Evolutionary conservation across 1,284 basidiomycete species (phyloP).

Genomic region (Xerocomus nothofagi): DNA sequence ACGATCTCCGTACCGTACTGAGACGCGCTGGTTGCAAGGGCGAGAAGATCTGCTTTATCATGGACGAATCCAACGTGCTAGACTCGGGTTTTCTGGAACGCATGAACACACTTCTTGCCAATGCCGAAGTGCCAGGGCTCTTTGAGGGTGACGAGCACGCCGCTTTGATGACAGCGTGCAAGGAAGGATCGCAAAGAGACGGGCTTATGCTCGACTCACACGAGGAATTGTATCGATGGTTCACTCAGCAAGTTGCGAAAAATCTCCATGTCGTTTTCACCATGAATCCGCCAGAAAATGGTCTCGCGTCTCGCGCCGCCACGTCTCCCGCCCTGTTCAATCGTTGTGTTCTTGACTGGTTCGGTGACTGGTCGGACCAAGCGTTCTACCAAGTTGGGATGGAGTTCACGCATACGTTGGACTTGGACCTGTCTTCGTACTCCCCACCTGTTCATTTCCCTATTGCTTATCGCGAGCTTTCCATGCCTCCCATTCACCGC

Average conservation of each 20-base stretch:
- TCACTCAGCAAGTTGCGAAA: constrained; percentile 94
- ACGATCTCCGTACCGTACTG: constrained; percentile 92
- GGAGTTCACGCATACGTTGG: constrained; percentile 91
- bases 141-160: constrained; percentile 99
- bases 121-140: constrained; percentile 98
- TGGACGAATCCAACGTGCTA: constrained; percentile 99
- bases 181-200: constrained; percentile 97
- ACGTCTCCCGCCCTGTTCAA: constrained; percentile 98
- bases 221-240: constrained; percentile 97
- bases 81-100: constrained; percentile 98
- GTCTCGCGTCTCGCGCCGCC: constrained; percentile 91
- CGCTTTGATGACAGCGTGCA: constrained; percentile 96
- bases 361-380: constrained; percentile 97
- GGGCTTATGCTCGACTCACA: constrained; percentile 98
- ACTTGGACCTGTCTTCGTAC: constrained; percentile 85
- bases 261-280: constrained; percentile 98
- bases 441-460: constrained; percentile 81
- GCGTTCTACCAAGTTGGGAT: constrained; percentile 95
- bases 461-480: constrained; percentile 80
- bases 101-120: constrained; percentile 98
- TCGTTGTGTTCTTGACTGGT: constrained; percentile 97
- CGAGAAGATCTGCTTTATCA: constrained; percentile 99
- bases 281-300: constrained; percentile 98
- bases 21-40: constrained; percentile 96
- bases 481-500: constrained; percentile 81